phyloP scores from a whole-genome alignment of 371 early-diverging fungal genomes.

The Fennellomyces sp. region DNA sequence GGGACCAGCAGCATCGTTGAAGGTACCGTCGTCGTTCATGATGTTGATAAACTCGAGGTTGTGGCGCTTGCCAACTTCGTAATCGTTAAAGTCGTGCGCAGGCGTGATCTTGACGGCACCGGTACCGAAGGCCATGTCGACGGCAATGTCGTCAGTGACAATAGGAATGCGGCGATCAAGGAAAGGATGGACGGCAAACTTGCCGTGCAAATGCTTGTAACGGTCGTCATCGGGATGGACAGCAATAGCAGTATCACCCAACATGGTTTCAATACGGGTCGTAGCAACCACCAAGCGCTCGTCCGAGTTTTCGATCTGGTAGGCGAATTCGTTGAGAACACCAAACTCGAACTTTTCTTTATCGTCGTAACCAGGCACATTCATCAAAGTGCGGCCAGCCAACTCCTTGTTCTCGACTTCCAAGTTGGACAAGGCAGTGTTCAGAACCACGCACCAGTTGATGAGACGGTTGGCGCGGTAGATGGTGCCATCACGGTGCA shows the following conservation, averaged over 20 bases:
- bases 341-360: constrained; percentile 98
- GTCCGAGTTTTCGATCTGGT: constrained; percentile 78
- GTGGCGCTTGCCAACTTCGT: constrained; percentile 96
- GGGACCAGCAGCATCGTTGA: constrained; percentile 89
- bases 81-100: constrained; percentile 98
- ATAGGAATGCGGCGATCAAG: constrained; percentile 91
- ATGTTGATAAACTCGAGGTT: constrained; percentile 93
- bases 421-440: constrained; percentile 97
- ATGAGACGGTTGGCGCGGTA: constrained; percentile 97
- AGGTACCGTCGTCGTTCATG: constrained; percentile 95
- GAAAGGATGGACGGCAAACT: constrained; percentile 96
- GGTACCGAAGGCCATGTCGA: constrained; percentile 97
- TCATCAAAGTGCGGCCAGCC: constrained; percentile 82
- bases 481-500: constrained; percentile 97
- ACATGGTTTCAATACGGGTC: constrained; percentile 99
- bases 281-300: constrained; percentile 97
- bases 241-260: constrained; percentile 98
- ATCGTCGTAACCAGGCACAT: constrained; percentile 90
- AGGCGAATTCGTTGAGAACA: constrained; percentile 93
- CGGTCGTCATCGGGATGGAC: constrained; percentile 88
- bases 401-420: constrained; percentile 97
- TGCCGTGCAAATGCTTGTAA: constrained; percentile 91
- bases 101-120: constrained; percentile 99
- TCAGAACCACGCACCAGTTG: constrained; percentile 98
- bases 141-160: constrained; percentile 89